Evolutionary conservation across 441 rosid species (phyloP), one percentile per base, ranked within the genome.

Genomic region (Syzygium syzygioides): DNA sequence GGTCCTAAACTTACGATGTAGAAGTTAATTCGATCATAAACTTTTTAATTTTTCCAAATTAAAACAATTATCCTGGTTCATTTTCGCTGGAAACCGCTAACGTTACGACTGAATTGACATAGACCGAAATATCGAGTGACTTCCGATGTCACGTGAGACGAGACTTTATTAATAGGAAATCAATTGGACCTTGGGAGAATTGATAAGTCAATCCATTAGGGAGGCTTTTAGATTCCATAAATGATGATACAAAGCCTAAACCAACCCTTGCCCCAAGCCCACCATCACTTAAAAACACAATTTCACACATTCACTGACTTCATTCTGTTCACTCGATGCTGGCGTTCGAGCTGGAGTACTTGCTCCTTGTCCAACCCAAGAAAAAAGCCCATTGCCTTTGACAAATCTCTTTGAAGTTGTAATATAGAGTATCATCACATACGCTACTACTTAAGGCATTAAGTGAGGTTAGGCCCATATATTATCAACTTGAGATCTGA

Each of bases 41-140:
- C 6, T 18, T 4, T 19, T 10, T 1, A 25, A 68, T 9, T 68
- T 68, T 34, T 3, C 3, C 6, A 34, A 5, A 19, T 9, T 34
- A 68, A 19, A 9, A 10, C 0, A 19, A 11, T 34, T 12, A 9
- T 66, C 19, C 1, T 1, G 5, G 5, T 5, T 12, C 10, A 68
- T 34, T 5, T 68, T 18, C 1, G 4, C 9, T 0, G 0, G 0
- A 20, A 68, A 32, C 1, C 0, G 1, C 4, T 32, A 26, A 32
- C 1, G 13, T 18, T 6, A 3, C 2, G 0, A 9, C 0, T 18
- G 14, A 32, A 18, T 68, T 34, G 14, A 4, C 48, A 19, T 19
- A 3, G 48, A 10, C 26, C 23, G 10, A 9, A 66, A 23, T 32
- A 32, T 32, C 18, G 25, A 66, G 5, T 19, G 34, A 68, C 14